Percentiles rank a stretch among this genome's conserved stretches.
phyloP scores from a whole-genome alignment of 768 basidiomycete species.

The Mycena crocata region DNA sequence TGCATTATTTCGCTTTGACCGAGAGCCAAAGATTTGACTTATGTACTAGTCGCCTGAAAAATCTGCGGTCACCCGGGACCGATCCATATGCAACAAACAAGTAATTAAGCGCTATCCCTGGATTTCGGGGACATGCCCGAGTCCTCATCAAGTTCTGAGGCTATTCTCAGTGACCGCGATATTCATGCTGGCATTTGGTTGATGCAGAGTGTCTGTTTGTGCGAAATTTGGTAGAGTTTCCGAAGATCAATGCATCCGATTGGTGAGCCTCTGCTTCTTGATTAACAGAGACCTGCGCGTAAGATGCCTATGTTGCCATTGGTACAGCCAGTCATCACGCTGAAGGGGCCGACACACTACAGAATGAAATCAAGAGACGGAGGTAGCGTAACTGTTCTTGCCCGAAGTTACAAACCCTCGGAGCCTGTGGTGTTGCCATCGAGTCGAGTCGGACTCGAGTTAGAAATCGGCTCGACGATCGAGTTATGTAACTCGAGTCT shows the following conservation, averaged over 20 bases:
- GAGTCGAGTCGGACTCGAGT: too few species aligned
- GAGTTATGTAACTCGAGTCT: too few species aligned
- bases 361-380: too few species aligned
- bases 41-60: neutral
- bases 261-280: neutral
- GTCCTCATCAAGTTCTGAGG: neutral
- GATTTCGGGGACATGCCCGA: neutral
- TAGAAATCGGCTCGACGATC: too few species aligned
- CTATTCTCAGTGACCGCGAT: neutral
- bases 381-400: too few species aligned
- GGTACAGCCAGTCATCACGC: neutral
- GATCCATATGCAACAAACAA: neutral
- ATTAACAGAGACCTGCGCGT: neutral
- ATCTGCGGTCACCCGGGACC: neutral
- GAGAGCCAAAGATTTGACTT: neutral
- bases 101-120: neutral
- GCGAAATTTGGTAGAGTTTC: neutral
- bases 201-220: too few species aligned
- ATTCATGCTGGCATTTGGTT: neutral
- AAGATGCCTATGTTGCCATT: neutral
- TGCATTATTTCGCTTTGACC: slow-evolving; percentile 24
- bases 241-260: neutral
- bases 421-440: too few species aligned
- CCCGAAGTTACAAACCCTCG: too few species aligned
- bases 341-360: too few species aligned